Evolutionary conservation across 495 filamentous ascomycete species (phyloP), one percentile per base, ranked within the genome.

Genomic region (Saxophila tyrrhenica): DNA sequence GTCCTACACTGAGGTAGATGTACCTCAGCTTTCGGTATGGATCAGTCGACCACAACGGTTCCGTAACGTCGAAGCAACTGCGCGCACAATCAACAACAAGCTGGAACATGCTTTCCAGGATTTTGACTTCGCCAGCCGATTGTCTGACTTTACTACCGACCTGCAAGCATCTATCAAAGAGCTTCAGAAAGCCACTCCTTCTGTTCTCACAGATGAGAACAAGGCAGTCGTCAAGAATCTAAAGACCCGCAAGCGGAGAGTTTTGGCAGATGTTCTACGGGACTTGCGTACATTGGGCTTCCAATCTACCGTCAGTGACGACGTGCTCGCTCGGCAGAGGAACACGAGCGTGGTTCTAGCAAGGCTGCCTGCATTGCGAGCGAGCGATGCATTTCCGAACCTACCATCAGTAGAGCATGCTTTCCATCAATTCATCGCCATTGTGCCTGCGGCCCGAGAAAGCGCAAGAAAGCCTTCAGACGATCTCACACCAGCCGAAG

Each of bases 201-300:
- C 77, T 8, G 73, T 73, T 2, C 65, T 90, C 22, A 95, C 78
- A 0, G 84, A 90, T 23, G 88, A 95, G 5, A 95, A 89, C 62
- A 88, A 87, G 61, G 76, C 83, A 1, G 56, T 75, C 7, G 80
- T 95, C 32, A 86, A 87, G 60, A 87, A 96, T 68, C 78, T 97
- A 55, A 95, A 95, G 70, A 78, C 80, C 0, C 76, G 86, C 51
- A 99, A 99, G 69, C 82, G 87, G n/a, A 89, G 85, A 59, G 79
- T 95, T 15, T 92, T 91, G 58, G 83, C 86, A 0, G 91, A 97
- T 58, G 87, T 85, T 0, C 70, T 99, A 52, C 87, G 85, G 62
- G 77, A 76, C 7, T 68, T 96, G 1, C 80, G 87, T 21, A 77
- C 84, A 22, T 95, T 97, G 89, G 94, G 94, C 19, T 78, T 97